A percentile compares a stretch with the other conserved stretches of the same genome.
phyloP scores from a whole-genome alignment of 495 filamentous ascomycete species.

The Neurospora terricola region DNA sequence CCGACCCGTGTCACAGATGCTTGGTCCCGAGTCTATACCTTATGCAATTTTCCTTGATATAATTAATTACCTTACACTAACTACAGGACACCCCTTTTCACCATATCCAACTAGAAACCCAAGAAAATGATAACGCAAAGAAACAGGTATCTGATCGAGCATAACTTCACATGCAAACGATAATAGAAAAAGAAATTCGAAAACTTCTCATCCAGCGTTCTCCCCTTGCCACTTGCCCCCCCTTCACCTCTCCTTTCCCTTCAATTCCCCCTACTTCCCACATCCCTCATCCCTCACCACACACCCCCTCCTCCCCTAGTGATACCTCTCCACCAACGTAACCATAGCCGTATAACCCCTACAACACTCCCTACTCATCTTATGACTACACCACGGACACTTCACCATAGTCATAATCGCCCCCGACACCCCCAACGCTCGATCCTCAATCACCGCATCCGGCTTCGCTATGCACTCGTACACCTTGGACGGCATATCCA shows the following conservation, averaged over 20 bases:
- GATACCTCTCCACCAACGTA: conserved; percentile 55
- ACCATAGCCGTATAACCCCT: conserved; percentile 63
- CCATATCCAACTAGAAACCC: background rate
- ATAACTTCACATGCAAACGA: no score
- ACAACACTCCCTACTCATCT: conserved; percentile 63
- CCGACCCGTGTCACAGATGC: no score
- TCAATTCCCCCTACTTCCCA: no score
- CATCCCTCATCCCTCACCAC: background rate
- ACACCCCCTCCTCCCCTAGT: conserved; percentile 23
- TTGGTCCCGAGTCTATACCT: no score
- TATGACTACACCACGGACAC: conserved; percentile 72
- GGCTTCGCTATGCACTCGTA: conserved; percentile 65
- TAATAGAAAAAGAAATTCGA: no score
- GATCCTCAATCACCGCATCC: conserved; percentile 42
- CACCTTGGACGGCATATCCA: conserved; percentile 66
- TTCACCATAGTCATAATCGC: conserved; percentile 49
- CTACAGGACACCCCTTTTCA: background rate
- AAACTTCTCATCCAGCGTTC: no score
- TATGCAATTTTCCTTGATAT: background rate
- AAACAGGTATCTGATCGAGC: background rate
- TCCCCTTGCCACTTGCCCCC: no score
- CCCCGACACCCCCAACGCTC: conserved; percentile 36
- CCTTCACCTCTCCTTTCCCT: no score
- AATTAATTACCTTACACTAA: background rate
- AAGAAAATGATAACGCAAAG: background rate